Base-by-base conservation (phyloP, 208 protist species). In the Trypanosoma melophagium region DNA sequence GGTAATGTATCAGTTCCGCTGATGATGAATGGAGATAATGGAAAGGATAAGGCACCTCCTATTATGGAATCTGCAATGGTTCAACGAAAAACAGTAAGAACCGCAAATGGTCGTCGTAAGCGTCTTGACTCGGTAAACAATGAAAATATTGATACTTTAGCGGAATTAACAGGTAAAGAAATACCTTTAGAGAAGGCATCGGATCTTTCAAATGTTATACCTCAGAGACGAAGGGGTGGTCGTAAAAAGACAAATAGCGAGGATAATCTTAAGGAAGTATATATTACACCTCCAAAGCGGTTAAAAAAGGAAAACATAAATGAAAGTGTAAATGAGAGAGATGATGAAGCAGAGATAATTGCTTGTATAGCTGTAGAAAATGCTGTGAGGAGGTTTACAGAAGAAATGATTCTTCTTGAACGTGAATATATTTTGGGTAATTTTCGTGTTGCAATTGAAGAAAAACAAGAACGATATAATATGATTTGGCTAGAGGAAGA, bases 401-500 rank as follows among this genome's bases (percentile, higher is more conserved):
- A 60, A 17, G n/a, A 76, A n/a, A 53, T 54, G 52, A 57, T 91
- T 17, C 35, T 84, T 14, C 21, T 92, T 5, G 81, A 93, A 76
- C 81, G 89, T 25, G 66, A 66, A 24, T 92, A 81, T 74, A 69
- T 90, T 28, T 63, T 94, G 10, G 73, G 62, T 21, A 74, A 70
- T 47, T 75, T 92, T 47, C 73, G 81, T 9, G 59, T 94, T n/a
- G 57, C 68, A 28, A 73, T 88, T 21, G 79, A 83, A 54, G 87
- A 96, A 73, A 79, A 90, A 47, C 76, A 89, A 62, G 86, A 85
- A 60, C 77, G 91, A 35, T 86, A 84, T 60, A 77, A 82, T 70
- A 77, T 93, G 49, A 80, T 73, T 31, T 96, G 91, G 91, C 76
- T 94, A 3, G 81, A 69, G 16, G 84, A 84, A 57, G 84, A 93